These are phyloP conservation scores for Talaromyces sp. DNA, from an alignment of 2,329 filamentous ascomycete genomes.

Conservation along the genomic window DNA sequence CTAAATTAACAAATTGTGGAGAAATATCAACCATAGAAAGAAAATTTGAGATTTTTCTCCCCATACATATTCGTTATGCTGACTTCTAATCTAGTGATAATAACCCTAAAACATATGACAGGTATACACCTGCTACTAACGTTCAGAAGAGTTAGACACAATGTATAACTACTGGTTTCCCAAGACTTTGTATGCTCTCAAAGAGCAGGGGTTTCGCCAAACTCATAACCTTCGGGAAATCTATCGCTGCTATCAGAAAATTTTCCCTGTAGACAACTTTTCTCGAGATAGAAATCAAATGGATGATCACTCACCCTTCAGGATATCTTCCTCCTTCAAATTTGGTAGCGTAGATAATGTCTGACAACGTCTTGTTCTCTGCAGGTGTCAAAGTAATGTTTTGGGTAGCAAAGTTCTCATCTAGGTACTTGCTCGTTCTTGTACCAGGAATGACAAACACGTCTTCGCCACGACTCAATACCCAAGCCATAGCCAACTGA, in stretches of 20 bases:
- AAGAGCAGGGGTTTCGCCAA: constrained; percentile 11
- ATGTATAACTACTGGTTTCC: too few relatives aligned
- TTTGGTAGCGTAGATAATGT: not conserved
- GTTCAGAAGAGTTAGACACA: too few relatives aligned
- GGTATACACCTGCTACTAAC: too few relatives aligned
- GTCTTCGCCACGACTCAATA: constrained; percentile 21
- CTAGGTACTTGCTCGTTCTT: constrained; percentile 12
- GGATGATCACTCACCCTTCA: not conserved
- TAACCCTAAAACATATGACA: too few relatives aligned
- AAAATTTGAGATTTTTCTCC: too few relatives aligned
- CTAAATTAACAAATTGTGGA: too few relatives aligned
- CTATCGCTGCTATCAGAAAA: not conserved
- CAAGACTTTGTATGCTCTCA: not conserved
- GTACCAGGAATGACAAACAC: constrained; percentile 11
- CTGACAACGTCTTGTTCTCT: not conserved
- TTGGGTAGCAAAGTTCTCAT: constrained; percentile 7
- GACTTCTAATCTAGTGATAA: too few relatives aligned
- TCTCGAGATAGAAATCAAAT: not conserved
- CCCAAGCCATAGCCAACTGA: constrained; percentile 49
- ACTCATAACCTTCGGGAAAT: constrained; percentile 8
- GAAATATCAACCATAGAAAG: too few relatives aligned
- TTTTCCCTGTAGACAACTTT: not conserved
- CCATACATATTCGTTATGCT: too few relatives aligned
- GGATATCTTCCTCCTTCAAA: constrained; percentile 10
- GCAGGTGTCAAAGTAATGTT: not conserved